Conservation (phyloP, 2,329 filamentous ascomycete species). For the Aspergillus sp. region DNA sequence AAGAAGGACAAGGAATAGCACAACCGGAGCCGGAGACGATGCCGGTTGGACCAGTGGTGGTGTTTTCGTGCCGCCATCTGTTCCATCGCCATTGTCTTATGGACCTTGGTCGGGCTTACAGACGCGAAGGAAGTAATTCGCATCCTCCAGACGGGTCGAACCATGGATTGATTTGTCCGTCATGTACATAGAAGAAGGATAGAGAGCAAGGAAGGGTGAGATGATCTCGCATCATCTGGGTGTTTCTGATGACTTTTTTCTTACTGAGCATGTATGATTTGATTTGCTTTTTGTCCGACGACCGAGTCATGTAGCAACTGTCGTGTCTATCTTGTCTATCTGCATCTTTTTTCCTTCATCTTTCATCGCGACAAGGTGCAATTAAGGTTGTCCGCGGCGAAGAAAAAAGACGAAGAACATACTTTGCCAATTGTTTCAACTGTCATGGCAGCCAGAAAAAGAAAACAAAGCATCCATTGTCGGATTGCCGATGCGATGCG, state of each 20-base stretch:
- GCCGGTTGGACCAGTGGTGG: constrained; percentile 29
- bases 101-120: constrained; percentile 13
- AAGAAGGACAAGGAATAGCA: too few species aligned
- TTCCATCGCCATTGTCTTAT: constrained; percentile 44
- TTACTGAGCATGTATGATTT: background rate
- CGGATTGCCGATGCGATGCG: too few species aligned
- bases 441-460: too few species aligned
- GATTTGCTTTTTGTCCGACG: background rate
- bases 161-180: constrained; percentile 28
- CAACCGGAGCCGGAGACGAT: background rate
- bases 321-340: too few species aligned
- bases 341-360: too few species aligned
- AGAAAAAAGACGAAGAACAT: too few species aligned
- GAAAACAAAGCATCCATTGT: too few species aligned
- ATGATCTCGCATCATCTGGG: background rate
- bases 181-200: constrained; percentile 31
- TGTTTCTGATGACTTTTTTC: background rate
- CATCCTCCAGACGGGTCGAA: constrained; percentile 17
- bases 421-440: too few species aligned
- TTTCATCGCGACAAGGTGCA: too few species aligned
- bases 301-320: too few species aligned
- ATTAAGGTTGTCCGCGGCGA: too few species aligned
- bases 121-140: background rate
- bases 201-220: background rate
- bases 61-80: constrained; percentile 47